Evolutionary conservation across 75 land plant species (phyloP).

Genomic region (Selaginella moellendorffii): DNA sequence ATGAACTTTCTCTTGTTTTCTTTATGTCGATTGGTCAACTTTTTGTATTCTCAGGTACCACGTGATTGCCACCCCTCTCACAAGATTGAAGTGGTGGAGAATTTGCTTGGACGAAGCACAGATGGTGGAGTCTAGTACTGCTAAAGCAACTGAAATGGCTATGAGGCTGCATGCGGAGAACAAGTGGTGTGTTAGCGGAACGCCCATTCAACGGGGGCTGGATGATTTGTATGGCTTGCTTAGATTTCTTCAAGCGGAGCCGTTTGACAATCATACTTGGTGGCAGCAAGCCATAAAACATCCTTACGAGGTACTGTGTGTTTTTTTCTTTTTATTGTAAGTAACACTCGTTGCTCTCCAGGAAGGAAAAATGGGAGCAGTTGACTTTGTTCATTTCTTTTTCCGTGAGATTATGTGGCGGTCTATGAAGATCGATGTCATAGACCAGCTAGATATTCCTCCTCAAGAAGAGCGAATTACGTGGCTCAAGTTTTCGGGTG

Average conservation of each 20-base stretch:
- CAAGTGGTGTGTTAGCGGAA: constrained; percentile 97
- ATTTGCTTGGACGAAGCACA: constrained; percentile 98
- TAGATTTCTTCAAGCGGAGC: constrained; percentile 54
- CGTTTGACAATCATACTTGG: constrained; percentile 66
- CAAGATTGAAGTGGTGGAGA: constrained; percentile 88
- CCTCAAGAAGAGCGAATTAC: constrained; percentile 76
- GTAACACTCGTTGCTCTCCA: constrained; percentile 18
- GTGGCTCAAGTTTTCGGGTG: constrained; percentile 77
- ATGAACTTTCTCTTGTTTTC: background rate
- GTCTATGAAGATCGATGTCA: constrained; percentile 63
- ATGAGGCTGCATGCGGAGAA: constrained; percentile 54
- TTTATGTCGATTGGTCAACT: background rate
- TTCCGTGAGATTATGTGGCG: constrained; percentile 94
- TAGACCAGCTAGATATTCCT: constrained; percentile 77
- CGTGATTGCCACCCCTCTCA: constrained; percentile 72
- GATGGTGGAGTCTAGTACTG: constrained; percentile 80
- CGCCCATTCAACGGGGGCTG: constrained; percentile 84
- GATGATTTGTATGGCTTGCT: constrained; percentile 86
- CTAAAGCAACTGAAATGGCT: constrained; percentile 95
- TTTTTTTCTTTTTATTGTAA: constrained; percentile 5
- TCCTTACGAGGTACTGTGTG: constrained; percentile 75
- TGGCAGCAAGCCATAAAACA: constrained; percentile 69
- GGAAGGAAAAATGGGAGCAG: constrained; percentile 52
- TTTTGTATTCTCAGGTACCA: constrained; percentile 46
- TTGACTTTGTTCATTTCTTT: constrained; percentile 49